Percentiles rank a stretch among this genome's conserved stretches.
Evolutionary conservation across 805 yeast genomes (phyloP).

Genomic region (Kluyveromyces siamensis): DNA sequence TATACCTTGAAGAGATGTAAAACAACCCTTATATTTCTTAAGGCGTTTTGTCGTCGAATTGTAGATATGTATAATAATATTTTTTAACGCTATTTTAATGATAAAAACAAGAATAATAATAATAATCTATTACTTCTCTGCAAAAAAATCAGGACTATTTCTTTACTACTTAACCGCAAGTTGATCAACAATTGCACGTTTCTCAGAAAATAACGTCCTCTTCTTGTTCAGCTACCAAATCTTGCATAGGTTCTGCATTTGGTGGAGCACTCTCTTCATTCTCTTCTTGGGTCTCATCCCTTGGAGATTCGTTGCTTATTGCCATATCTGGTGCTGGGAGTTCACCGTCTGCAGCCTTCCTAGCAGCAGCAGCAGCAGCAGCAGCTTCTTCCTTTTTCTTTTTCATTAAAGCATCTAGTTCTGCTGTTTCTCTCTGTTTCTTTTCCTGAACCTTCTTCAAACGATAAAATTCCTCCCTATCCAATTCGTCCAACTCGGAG

Average conservation of each 20-base stretch:
- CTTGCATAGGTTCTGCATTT: slow-evolving; percentile 9
- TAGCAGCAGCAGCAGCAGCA: slow-evolving; percentile 2
- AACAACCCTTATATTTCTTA: too few relatives aligned
- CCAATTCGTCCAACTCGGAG: slow-evolving; percentile 93
- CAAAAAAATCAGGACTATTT: background rate
- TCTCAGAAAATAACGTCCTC: slow-evolving; percentile 38
- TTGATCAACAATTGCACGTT: background rate
- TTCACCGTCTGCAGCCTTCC: slow-evolving; percentile 12
- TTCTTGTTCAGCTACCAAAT: slow-evolving; percentile 33
- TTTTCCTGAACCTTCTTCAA: slow-evolving; percentile 93
- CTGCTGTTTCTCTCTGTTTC: slow-evolving; percentile 74
- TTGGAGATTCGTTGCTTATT: slow-evolving; percentile 8
- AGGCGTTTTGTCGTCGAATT: too few relatives aligned
- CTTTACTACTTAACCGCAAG: background rate
- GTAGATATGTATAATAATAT: too few relatives aligned
- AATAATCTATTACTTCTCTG: background rate
- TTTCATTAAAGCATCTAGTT: slow-evolving; percentile 45
- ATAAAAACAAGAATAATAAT: too few relatives aligned
- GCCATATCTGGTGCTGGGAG: slow-evolving; percentile 15
- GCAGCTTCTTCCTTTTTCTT: slow-evolving; percentile 20
- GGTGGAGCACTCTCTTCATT: slow-evolving; percentile 4
- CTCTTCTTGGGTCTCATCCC: slow-evolving; percentile 10
- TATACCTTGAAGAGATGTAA: too few relatives aligned
- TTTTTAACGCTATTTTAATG: too few relatives aligned
- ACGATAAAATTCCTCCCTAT: slow-evolving; percentile 95